Conservation (phyloP, 2,329 filamentous ascomycete species). For the Fusarium beomiforme region DNA sequence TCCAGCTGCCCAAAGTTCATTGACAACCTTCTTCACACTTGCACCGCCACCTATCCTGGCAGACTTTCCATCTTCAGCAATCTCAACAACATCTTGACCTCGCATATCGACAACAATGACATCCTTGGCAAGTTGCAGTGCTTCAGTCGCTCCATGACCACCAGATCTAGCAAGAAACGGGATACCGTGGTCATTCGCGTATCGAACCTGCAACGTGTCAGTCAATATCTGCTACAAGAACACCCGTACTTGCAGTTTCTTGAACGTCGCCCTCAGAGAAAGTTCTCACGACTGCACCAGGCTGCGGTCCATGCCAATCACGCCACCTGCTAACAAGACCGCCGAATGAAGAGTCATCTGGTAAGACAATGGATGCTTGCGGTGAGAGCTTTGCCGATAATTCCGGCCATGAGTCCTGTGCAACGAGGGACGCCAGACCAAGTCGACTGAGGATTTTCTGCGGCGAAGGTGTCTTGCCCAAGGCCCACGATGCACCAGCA, state of each 20-base stretch:
- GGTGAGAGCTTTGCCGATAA: conserved; percentile 12
- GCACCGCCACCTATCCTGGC: conserved; percentile 14
- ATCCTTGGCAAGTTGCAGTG: conserved; percentile 17
- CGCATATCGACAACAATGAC: conserved; percentile 17
- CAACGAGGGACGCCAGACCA: conserved; percentile 4
- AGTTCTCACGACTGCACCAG: conserved; percentile 4
- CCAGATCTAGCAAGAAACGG: conserved; percentile 27
- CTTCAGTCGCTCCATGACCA: conserved; percentile 23
- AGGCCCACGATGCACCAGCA: conserved; percentile 18
- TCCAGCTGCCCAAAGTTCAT: conserved; percentile 3
- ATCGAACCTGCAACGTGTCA: conserved; percentile 10
- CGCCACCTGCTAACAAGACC: conserved; percentile 14
- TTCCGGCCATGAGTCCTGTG: conserved; percentile 4
- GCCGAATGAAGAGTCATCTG: background rate
- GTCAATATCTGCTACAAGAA: rapidly evolving
- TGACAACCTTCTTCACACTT: conserved; percentile 12
- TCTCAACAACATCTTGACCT: background rate
- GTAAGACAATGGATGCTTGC: conserved; percentile 8
- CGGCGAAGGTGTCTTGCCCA: background rate
- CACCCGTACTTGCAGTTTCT: conserved; percentile 4
- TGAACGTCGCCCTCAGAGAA: conserved; percentile 24
- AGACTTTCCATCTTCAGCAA: background rate
- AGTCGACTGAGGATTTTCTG: conserved; percentile 8
- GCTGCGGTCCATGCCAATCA: conserved; percentile 28
- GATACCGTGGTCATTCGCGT: conserved; percentile 9